A percentile compares a stretch with the other conserved stretches of the same genome.
Conservation (phyloP, 164 flowering plant genomes). For the Akebia trifoliata region DNA sequence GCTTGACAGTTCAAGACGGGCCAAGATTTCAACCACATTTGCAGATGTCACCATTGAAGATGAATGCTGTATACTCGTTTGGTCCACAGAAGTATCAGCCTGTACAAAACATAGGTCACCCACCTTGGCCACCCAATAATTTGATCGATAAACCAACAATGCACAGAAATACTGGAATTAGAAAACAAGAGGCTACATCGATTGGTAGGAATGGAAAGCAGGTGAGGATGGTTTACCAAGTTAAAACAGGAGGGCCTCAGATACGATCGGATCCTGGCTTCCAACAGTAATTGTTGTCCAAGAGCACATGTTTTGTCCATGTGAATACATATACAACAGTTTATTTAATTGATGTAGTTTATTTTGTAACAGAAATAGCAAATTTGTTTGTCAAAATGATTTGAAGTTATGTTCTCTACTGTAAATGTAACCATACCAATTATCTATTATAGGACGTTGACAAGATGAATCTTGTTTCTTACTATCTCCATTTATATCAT, state of each 20-base stretch:
- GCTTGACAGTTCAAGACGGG: conserved; percentile 40
- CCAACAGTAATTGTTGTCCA: neutral
- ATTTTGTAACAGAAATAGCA: too few species aligned
- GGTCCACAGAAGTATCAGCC: conserved; percentile 18
- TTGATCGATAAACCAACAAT: conserved; percentile 44
- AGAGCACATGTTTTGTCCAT: too few species aligned
- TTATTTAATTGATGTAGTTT: too few species aligned
- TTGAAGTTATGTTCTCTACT: too few species aligned
- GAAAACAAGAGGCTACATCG: conserved; percentile 30
- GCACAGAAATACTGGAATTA: conserved; percentile 21
- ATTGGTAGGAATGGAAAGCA: conserved; percentile 34
- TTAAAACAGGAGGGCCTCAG: conserved; percentile 27
- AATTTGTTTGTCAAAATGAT: too few species aligned
- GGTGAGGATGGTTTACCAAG: conserved; percentile 52
- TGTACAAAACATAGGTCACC: conserved; percentile 24
- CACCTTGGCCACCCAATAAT: conserved; percentile 60
- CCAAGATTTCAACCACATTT: conserved; percentile 18
- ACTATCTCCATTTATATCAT: too few species aligned
- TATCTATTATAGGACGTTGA: too few species aligned
- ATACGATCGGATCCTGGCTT: conserved; percentile 4
- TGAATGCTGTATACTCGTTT: conserved; percentile 21
- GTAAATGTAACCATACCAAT: too few species aligned
- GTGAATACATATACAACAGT: too few species aligned
- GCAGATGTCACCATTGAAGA: conserved; percentile 20
- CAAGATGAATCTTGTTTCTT: too few species aligned